Evolutionary conservation across 2,329 filamentous ascomycete species (phyloP).

Genomic region (Fusarium buxicola): DNA sequence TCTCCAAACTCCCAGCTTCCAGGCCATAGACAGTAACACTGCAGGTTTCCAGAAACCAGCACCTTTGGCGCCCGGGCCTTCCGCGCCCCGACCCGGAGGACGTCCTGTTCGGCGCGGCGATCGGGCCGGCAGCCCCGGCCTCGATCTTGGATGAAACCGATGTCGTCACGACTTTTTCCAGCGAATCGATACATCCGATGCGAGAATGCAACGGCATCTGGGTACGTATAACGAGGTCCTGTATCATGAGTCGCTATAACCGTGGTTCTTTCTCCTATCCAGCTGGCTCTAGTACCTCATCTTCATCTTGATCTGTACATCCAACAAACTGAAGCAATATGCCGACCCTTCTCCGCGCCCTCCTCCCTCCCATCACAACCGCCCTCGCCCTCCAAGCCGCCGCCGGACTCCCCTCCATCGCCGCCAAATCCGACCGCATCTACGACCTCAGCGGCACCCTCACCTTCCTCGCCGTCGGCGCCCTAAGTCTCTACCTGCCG

Average conservation of each 20-base stretch:
- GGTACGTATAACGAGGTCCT: too few species aligned
- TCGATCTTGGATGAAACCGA: slow-evolving; percentile 7
- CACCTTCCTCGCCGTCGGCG: slow-evolving; percentile 74
- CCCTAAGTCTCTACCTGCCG: slow-evolving; percentile 64
- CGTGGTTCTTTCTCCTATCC: neutral
- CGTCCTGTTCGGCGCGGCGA: slow-evolving; percentile 13
- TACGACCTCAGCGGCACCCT: slow-evolving; percentile 76
- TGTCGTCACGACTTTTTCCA: slow-evolving; percentile 13
- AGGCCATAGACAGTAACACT: too few species aligned
- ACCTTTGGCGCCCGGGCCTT: slow-evolving; percentile 1
- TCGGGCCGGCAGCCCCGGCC: slow-evolving; percentile 9
- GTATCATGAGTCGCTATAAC: neutral
- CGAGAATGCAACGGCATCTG: neutral
- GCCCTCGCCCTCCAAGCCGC: slow-evolving; percentile 73
- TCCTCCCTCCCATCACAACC: slow-evolving; percentile 71
- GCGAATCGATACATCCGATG: neutral
- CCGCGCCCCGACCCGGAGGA: slow-evolving; percentile 23
- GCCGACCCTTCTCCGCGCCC: slow-evolving; percentile 54
- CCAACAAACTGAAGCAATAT: neutral
- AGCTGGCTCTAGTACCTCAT: too few species aligned
- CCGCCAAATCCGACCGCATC: slow-evolving; percentile 71
- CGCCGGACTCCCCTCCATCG: slow-evolving; percentile 71
- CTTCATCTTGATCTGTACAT: too few species aligned
- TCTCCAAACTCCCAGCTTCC: too few species aligned
- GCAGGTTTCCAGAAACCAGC: neutral